Base-by-base conservation (phyloP, 129 eudicot species). In the Lactuca saligna region DNA sequence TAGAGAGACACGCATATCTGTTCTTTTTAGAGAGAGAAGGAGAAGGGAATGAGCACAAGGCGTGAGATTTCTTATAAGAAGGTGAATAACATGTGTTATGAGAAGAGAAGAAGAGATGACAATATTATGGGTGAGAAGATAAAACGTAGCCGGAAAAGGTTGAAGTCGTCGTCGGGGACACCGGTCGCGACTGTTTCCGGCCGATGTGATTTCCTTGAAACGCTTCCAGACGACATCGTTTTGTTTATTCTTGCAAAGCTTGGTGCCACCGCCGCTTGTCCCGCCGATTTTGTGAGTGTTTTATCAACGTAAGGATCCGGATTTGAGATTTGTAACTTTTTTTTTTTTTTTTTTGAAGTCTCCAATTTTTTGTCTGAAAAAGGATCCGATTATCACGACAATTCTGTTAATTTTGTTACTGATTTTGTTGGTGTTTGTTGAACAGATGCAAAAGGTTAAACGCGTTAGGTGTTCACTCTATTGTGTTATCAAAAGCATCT, bases 391-490 rank as follows among this genome's bases (percentile, higher is more conserved):
- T 33, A 7, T 39, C 7, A 3, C 17, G 44, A 1, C 2, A 20
- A 16, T 41, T 17, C 33, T 70, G 54, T 63, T 63, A 13, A 29
- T 46, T 39, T 44, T 38, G 71, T 51, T 64, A 41, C 60, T 70
- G 46, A 54, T 61, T 49, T 41, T 60, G 46, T 32, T 60, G 33
- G 13, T 20, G 68, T 63, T 49, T 72, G 60, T 8, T 39, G 48
- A 54, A 72, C 94, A 92, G 98, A 78, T 88, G 98, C 57, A 92
- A 81, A 49, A 88, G 98, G 63, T 55, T 92, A 1, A 86, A 92
- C 55, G 79, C 72, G 33, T 78, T 92, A 31, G 98, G 85, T 5
- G 75, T 78, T 6, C 65, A 76, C 61, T 75, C 96, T 1, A 54
- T 84, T 17, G 98, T 92, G 42, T 69, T 92, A 34, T 69, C 95